A percentile compares a stretch with the other conserved stretches of the same genome.
These are phyloP conservation scores for Plasmopara muralis DNA, from an alignment of 352 stramenopile species.

Conservation along the genomic window DNA sequence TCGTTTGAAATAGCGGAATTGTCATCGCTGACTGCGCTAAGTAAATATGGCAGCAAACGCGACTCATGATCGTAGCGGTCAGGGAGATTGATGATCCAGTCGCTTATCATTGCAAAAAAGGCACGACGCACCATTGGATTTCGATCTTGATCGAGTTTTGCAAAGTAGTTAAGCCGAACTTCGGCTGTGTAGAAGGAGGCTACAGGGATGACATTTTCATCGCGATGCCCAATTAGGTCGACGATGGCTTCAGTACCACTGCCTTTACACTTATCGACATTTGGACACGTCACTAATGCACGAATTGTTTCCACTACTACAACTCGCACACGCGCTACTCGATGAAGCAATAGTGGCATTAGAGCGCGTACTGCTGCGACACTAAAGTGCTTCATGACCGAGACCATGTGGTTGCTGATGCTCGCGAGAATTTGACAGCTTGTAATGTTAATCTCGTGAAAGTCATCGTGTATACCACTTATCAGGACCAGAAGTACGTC, in stretches of 20 bases:
- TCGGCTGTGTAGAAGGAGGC: conserved; percentile 90
- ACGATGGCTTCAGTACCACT: conserved; percentile 92
- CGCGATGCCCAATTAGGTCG: conserved; percentile 91
- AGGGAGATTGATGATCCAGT: conserved; percentile 88
- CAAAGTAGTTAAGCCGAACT: conserved; percentile 91
- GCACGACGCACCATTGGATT: conserved; percentile 71
- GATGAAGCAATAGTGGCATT: conserved; percentile 82
- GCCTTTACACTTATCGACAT: conserved; percentile 89
- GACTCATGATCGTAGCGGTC: conserved; percentile 93
- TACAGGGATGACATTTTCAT: conserved; percentile 94
- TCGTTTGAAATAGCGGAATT: conserved; percentile 28
- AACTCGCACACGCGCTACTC: conserved; percentile 86
- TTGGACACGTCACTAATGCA: conserved; percentile 74
- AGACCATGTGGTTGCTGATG: conserved; percentile 70
- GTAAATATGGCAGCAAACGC: conserved; percentile 90
- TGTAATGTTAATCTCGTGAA: conserved; percentile 78
- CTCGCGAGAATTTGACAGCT: conserved; percentile 43
- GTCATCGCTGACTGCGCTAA: conserved; percentile 85
- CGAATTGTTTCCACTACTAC: conserved; percentile 79
- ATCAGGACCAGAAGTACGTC: conserved; percentile 66
- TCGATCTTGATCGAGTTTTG: conserved; percentile 84
- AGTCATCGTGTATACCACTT: conserved; percentile 80
- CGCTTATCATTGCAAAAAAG: conserved; percentile 84
- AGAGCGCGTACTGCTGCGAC: conserved; percentile 78
- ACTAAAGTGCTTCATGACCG: conserved; percentile 92